Evolutionary conservation across 169 alveolate genomes (phyloP).

Genomic region (Eimeria maxima): DNA sequence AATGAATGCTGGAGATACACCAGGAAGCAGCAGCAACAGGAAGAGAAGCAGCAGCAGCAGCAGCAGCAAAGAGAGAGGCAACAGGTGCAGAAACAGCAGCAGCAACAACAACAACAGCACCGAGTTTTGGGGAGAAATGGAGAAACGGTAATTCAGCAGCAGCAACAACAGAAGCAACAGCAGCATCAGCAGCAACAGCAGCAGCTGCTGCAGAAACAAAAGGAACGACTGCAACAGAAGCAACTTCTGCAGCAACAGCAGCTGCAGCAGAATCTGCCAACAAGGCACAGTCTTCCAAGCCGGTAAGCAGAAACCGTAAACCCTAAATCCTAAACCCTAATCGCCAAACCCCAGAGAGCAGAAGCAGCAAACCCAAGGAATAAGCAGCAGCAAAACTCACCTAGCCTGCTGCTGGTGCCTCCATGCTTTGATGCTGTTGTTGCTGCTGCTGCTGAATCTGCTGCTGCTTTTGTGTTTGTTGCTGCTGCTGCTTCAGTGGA

Average conservation of each 20-base stretch:
- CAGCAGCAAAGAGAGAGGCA: not conserved
- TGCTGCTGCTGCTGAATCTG: not conserved
- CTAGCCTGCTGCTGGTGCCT: not conserved
- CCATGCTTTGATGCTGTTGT: not conserved
- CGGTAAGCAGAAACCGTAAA: too few relatives aligned
- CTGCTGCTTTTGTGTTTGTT: too few relatives aligned
- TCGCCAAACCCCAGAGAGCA: too few relatives aligned
- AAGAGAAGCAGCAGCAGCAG: slow-evolving; percentile 34
- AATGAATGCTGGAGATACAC: slow-evolving; percentile 7
- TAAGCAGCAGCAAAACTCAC: not conserved
- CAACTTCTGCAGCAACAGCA: too few relatives aligned
- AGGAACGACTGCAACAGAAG: too few relatives aligned
- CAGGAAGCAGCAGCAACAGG: slow-evolving; percentile 9
- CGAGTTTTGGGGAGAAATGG: not conserved
- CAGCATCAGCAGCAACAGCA: too few relatives aligned
- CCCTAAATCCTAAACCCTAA: too few relatives aligned
- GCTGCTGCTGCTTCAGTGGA: slow-evolving; percentile 17
- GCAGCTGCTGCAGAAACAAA: too few relatives aligned
- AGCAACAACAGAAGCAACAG: not conserved
- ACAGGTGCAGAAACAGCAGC: too few relatives aligned
- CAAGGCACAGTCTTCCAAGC: too few relatives aligned
- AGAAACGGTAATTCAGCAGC: not conserved
- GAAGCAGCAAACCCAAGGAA: too few relatives aligned
- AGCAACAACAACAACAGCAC: not conserved
- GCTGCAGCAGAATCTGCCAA: too few relatives aligned